These are phyloP conservation scores for Ajuga reptans DNA, from an alignment of 305 asterid genomes.

Conservation along the genomic window DNA sequence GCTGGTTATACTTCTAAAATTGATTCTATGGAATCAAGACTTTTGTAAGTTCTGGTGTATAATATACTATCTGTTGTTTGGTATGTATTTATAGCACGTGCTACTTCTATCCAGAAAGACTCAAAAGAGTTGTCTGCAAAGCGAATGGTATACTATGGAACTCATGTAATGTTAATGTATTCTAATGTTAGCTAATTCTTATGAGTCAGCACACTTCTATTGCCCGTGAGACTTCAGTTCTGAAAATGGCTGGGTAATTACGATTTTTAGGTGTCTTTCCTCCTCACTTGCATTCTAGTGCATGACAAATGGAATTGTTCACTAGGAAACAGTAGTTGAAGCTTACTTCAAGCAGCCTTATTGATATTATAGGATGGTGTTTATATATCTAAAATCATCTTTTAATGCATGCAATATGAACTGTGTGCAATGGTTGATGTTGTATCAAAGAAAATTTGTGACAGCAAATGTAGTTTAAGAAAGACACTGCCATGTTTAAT, in stretches of 20 bases:
- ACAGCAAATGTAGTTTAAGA: slow-evolving; percentile 6
- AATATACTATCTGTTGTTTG: slow-evolving; percentile 7
- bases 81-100: slow-evolving; percentile 5
- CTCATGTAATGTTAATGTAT: slow-evolving; percentile 3
- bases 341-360: not conserved
- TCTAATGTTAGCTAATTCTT: slow-evolving; percentile 5
- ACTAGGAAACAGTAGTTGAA: not conserved
- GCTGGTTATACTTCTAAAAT: not conserved
- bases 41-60: slow-evolving; percentile 16
- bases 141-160: not conserved
- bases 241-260: not conserved
- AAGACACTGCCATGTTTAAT: not conserved
- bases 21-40: not conserved
- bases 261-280: not conserved
- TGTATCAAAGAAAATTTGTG: slow-evolving; percentile 8
- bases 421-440: slow-evolving; percentile 4
- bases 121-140: not conserved
- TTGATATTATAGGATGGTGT: not conserved
- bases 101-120: not conserved
- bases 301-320: slow-evolving; percentile 10
- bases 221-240: not conserved
- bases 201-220: not conserved
- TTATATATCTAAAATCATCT: not conserved
- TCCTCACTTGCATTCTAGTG: not conserved
- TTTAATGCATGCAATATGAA: not conserved